These are phyloP conservation scores for Pseudocercospora fuligena DNA, from an alignment of 2,329 filamentous ascomycete species.

Conservation along the genomic window DNA sequence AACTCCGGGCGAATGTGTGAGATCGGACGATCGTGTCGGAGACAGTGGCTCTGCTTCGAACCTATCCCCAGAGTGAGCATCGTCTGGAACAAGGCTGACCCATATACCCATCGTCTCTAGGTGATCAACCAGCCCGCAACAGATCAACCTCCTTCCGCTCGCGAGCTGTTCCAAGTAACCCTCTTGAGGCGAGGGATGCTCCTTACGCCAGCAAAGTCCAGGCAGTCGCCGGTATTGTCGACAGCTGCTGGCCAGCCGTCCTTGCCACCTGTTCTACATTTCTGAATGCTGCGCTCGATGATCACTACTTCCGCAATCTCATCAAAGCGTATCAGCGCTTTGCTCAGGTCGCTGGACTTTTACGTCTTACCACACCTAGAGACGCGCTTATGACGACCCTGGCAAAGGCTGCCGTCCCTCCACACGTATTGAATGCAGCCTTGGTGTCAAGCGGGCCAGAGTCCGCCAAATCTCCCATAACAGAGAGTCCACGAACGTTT, in stretches of 20 bases:
- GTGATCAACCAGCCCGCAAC: slow-evolving; percentile 40
- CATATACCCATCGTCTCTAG: neutral
- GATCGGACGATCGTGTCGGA: neutral
- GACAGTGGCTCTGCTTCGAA: neutral
- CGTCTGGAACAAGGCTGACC: neutral
- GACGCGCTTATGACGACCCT: slow-evolving; percentile 95
- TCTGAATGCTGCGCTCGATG: slow-evolving; percentile 86
- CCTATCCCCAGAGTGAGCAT: neutral
- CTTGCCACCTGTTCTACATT: slow-evolving; percentile 96
- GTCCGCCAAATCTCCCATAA: slow-evolving; percentile 38
- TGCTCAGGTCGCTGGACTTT: slow-evolving; percentile 87
- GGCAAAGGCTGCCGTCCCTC: slow-evolving; percentile 88
- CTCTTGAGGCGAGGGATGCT: slow-evolving; percentile 74
- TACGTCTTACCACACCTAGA: slow-evolving; percentile 81
- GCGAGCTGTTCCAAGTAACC: slow-evolving; percentile 82
- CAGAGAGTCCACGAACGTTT: slow-evolving; percentile 65
- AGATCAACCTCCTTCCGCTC: slow-evolving; percentile 72
- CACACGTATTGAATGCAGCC: slow-evolving; percentile 62
- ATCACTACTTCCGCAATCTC: slow-evolving; percentile 89
- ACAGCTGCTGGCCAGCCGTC: slow-evolving; percentile 93
- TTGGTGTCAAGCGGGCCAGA: slow-evolving; percentile 32
- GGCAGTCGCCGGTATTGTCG: slow-evolving; percentile 80
- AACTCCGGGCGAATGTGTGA: neutral
- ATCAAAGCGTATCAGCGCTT: slow-evolving; percentile 95
- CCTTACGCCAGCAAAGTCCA: slow-evolving; percentile 72